A percentile compares a stretch with the other conserved stretches of the same genome.
phyloP scores from a whole-genome alignment of 495 filamentous ascomycete genomes.

The Sordaria brevicollis region DNA sequence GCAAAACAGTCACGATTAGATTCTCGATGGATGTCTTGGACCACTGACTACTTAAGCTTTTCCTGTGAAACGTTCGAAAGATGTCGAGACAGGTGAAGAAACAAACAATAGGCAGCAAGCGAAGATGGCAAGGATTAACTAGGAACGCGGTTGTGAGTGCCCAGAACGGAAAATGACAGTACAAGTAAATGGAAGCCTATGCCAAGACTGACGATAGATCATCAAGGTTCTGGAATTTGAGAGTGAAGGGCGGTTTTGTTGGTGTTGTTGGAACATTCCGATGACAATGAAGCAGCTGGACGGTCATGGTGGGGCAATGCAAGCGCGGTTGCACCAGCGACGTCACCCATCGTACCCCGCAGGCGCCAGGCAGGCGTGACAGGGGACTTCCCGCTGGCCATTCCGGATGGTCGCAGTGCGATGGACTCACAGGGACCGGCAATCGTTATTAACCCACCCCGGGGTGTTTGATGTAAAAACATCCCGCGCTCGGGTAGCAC shows the following conservation, averaged over 20 bases:
- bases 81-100: background rate
- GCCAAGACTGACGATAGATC: background rate
- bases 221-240: background rate
- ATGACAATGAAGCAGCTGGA: background rate
- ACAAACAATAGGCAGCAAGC: background rate
- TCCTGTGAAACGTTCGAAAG: background rate
- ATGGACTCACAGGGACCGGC: background rate
- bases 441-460: background rate
- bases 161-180: background rate
- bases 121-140: background rate
- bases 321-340: background rate
- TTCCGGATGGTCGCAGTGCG: background rate
- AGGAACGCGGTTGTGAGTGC: background rate
- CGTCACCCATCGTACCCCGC: background rate
- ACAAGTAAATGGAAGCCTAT: background rate
- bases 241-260: background rate
- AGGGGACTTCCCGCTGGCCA: background rate
- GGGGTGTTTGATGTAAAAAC: background rate
- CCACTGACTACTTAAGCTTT: background rate
- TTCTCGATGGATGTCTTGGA: background rate
- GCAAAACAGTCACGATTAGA: background rate
- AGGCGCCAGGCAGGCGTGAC: background rate
- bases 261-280: background rate
- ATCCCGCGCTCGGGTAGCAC: conserved; percentile 6
- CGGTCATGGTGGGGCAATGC: background rate